Conservation (phyloP, 306 rosid species). For the Begonia fuchsioides region DNA sequence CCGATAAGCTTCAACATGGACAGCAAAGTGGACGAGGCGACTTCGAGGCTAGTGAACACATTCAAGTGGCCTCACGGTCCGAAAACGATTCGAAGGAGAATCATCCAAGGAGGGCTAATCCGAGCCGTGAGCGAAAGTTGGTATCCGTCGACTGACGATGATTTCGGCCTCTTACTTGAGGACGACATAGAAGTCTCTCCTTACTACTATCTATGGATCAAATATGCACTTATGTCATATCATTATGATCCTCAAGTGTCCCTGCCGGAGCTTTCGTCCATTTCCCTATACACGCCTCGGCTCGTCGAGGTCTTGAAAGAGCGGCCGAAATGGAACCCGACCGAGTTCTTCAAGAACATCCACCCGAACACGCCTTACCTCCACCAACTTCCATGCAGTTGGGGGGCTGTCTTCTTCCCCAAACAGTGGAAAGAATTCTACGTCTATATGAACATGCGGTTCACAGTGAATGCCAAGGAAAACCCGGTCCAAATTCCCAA, state of each 20-base stretch:
- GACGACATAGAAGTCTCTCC: conserved; percentile 96
- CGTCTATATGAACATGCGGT: conserved; percentile 90
- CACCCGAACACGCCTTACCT: conserved; percentile 91
- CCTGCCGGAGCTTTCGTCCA: conserved; percentile 71
- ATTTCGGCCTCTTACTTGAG: conserved; percentile 77
- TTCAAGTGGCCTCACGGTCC: conserved; percentile 92
- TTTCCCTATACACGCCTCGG: conserved; percentile 88
- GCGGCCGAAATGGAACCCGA: conserved; percentile 86
- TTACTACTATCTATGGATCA: conserved; percentile 90
- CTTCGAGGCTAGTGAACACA: conserved; percentile 45
- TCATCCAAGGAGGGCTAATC: conserved; percentile 93
- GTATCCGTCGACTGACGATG: conserved; percentile 83
- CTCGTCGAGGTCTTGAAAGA: conserved; percentile 88
- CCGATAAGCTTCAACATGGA: conserved; percentile 89
- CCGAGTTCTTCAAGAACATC: conserved; percentile 51
- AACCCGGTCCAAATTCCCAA: conserved; percentile 90
- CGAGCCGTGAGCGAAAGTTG: conserved; percentile 96
- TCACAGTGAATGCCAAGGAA: conserved; percentile 62
- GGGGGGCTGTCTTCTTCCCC: conserved; percentile 98
- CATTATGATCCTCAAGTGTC: conserved; percentile 85
- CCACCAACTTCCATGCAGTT: conserved; percentile 87
- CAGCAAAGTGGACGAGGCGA: conserved; percentile 75
- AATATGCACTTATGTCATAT: conserved; percentile 76
- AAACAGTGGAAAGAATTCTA: conserved; percentile 97
- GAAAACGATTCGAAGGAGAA: conserved; percentile 70